Evolutionary conservation across 257 asterid genomes (phyloP), one percentile per base, ranked within the genome.

Genomic region (Solanum dulcamara): DNA sequence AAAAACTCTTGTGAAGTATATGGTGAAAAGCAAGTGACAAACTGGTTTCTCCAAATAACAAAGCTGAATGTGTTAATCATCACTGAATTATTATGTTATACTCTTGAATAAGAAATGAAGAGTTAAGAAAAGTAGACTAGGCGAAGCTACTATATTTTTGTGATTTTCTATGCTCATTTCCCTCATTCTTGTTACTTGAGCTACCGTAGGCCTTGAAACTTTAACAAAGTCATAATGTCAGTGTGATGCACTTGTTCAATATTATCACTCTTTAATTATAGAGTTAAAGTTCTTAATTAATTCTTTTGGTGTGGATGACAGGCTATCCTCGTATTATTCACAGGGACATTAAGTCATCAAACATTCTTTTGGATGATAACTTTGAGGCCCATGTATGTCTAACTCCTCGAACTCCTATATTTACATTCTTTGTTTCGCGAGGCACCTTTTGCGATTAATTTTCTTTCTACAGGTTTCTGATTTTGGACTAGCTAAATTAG

Each of bases 331-430:
- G 98, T 87, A 91, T 96, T 59, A 93, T 96, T 86, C 99, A 96
- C 81, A 91, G 99, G 91, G 99, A 96, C 89, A 96, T 96, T 87
- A 96, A 96, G 91, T 94, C 99, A n/a, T 93, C 99, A 33, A 96
- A 96, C 88, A 96, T 96, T 87, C 98, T 96, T 85, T 89, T 96
- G 51, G 98, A 93, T 88, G 83, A 87, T 85, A 92, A 93, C 90
- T 96, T 96, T 90, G 98, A 94, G 84, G 99, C 98, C 80, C 93
- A 87, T 96, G 99, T 96, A 93, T 50, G 89, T 77, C 67, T 40
- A 68, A 48, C 70, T 83, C 80, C 57, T 38, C 10, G 28, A 37
- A 15, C 44, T 84, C 48, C 67, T 13, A 28, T 24, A n/a, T 68
- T n/a, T n/a, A 12, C 62, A 30, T 46, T 71, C 44, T 37, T 44